Conservation (phyloP, 352 stramenopile genomes). For the Phytophthora agathidicida region DNA sequence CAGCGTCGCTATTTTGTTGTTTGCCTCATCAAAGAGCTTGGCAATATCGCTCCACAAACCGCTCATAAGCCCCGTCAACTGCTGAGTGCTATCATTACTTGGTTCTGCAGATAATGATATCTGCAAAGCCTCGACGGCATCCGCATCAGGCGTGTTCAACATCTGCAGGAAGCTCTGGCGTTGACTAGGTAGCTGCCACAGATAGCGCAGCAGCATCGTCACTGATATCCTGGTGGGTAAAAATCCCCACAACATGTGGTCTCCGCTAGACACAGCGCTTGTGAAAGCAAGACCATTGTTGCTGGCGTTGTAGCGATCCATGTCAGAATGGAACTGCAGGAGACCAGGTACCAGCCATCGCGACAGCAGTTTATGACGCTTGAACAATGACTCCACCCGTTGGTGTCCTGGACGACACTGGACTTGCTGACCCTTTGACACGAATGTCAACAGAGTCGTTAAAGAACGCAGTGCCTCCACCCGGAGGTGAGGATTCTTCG, state of each 20-base stretch:
- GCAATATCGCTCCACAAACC: constrained; percentile 74
- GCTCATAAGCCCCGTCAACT: constrained; percentile 64
- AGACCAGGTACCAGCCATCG: constrained; percentile 47
- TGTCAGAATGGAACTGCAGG: constrained; percentile 72
- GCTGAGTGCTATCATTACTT: constrained; percentile 30
- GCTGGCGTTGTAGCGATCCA: constrained; percentile 74
- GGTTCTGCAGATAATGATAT: constrained; percentile 15
- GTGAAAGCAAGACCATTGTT: constrained; percentile 75
- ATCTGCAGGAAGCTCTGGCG: constrained; percentile 38
- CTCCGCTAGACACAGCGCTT: constrained; percentile 60
- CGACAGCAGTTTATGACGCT: constrained; percentile 45
- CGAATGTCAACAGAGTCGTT: constrained; percentile 61
- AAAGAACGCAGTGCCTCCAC: constrained; percentile 67
- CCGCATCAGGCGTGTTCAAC: constrained; percentile 25
- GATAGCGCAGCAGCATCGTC: constrained; percentile 60
- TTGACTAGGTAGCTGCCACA: constrained; percentile 68
- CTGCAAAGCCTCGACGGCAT: constrained; percentile 13
- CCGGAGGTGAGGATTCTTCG: constrained; percentile 75
- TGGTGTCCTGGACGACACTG: constrained; percentile 30
- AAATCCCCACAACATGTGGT: constrained; percentile 79
- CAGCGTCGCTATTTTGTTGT: constrained; percentile 64
- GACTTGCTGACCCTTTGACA: constrained; percentile 52
- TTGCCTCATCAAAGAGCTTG: constrained; percentile 72
- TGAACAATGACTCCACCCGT: constrained; percentile 46
- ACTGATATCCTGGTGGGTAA: constrained; percentile 65